Conservation (phyloP, 2,329 filamentous ascomycete genomes). For the Fonsecaea monophora region DNA sequence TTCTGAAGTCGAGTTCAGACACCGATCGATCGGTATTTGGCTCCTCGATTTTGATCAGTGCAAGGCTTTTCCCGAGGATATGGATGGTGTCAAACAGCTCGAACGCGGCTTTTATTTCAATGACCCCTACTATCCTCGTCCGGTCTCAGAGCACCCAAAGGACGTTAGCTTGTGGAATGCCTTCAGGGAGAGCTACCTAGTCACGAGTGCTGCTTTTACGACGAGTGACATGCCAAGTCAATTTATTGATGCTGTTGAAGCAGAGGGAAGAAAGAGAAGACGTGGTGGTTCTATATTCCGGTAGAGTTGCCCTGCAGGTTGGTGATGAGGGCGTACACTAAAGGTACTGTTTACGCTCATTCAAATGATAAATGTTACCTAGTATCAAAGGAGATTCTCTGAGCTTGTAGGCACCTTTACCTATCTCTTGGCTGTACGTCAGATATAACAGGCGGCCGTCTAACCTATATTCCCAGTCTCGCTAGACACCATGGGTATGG, state of each 20-base stretch:
- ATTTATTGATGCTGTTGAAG: conserved; percentile 21
- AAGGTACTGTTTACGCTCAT: no score
- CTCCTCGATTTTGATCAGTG: conserved; percentile 58
- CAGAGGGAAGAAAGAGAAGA: background rate
- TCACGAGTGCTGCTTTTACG: conserved; percentile 11
- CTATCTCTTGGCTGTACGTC: no score
- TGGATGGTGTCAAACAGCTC: conserved; percentile 51
- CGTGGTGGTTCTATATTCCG: background rate
- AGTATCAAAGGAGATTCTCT: no score
- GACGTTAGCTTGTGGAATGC: conserved; percentile 39
- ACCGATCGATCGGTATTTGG: conserved; percentile 50
- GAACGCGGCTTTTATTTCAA: conserved; percentile 57
- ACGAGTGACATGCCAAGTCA: conserved; percentile 5
- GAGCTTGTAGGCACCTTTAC: no score
- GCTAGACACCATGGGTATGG: no score
- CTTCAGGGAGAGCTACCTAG: conserved; percentile 43
- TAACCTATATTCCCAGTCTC: no score
- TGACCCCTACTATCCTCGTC: conserved; percentile 60
- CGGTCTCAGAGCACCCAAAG: conserved; percentile 32
- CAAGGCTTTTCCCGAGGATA: conserved; percentile 48
- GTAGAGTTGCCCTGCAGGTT: background rate
- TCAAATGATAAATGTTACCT: no score
- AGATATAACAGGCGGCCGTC: no score
- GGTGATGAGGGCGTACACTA: no score
- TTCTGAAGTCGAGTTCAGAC: conserved; percentile 1